A percentile compares a stretch with the other conserved stretches of the same genome.
Evolutionary conservation across 768 basidiomycete species (phyloP).

Genomic region (Rhodotorula taiwanensis): DNA sequence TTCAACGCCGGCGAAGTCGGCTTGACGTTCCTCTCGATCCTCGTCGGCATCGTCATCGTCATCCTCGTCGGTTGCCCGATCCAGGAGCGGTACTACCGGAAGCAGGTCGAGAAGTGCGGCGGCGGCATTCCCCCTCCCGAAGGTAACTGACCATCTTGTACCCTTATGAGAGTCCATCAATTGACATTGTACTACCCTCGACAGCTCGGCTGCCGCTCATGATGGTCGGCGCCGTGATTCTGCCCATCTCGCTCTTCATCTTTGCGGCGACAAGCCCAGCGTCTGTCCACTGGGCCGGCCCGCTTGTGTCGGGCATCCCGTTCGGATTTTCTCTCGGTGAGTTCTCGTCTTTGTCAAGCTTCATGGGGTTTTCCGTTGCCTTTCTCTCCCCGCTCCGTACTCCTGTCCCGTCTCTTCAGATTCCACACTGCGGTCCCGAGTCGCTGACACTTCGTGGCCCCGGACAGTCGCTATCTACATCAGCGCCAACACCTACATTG

Average conservation of each 20-base stretch:
- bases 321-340: slow-evolving; percentile 27
- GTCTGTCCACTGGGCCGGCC: slow-evolving; percentile 41
- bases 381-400: not conserved
- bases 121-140: slow-evolving; percentile 31
- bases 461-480: slow-evolving; percentile 38
- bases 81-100: slow-evolving; percentile 40
- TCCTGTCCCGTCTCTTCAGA: slow-evolving; percentile 38
- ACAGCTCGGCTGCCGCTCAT: slow-evolving; percentile 40
- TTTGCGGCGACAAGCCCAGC: slow-evolving; percentile 44
- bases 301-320: slow-evolving; percentile 27
- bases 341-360: not conserved
- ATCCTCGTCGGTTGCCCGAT: slow-evolving; percentile 38
- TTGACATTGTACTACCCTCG: too few species aligned
- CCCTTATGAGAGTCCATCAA: too few species aligned
- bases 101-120: slow-evolving; percentile 4
- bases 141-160: too few species aligned
- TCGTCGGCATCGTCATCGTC: slow-evolving; percentile 26
- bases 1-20: slow-evolving; percentile 16
- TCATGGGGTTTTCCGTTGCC: too few species aligned
- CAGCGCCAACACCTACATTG: slow-evolving; percentile 36
- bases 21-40: slow-evolving; percentile 4
- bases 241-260: slow-evolving; percentile 45
- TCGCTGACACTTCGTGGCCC: too few species aligned
- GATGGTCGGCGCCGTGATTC: slow-evolving; percentile 41
- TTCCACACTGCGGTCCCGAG: not conserved